Percentiles rank a stretch among this genome's conserved stretches.
Evolutionary conservation across 202 grass and related monocot genomes (phyloP).

Genomic region (Eragrostis tef): DNA sequence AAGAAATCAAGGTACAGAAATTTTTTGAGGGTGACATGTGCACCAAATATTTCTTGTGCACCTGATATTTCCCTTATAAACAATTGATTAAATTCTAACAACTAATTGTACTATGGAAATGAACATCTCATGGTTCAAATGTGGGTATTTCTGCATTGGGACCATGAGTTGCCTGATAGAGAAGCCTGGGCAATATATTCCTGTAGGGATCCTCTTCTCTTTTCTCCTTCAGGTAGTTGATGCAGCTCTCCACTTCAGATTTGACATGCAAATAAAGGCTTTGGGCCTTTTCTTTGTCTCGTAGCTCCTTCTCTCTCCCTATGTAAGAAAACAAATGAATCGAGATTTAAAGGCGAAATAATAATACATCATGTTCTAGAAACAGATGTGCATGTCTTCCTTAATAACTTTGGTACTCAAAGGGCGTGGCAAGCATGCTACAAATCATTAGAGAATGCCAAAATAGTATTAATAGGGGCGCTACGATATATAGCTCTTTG

Average conservation of each 20-base stretch:
- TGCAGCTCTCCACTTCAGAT: slow-evolving; percentile 72
- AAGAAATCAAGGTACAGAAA: neutral
- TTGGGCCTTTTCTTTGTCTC: slow-evolving; percentile 63
- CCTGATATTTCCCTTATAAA: too few relatives aligned
- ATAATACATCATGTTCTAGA: slow-evolving; percentile 16
- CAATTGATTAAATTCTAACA: slow-evolving; percentile 41
- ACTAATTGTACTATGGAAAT: slow-evolving; percentile 38
- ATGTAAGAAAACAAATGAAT: slow-evolving; percentile 29
- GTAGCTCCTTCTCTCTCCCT: slow-evolving; percentile 73
- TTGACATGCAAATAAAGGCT: slow-evolving; percentile 79
- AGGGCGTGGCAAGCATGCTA: neutral
- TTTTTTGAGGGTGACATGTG: too few relatives aligned
- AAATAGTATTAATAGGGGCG: neutral
- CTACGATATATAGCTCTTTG: neutral
- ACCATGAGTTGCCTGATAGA: slow-evolving; percentile 70
- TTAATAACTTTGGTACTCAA: neutral
- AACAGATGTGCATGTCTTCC: slow-evolving; percentile 9
- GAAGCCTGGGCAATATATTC: slow-evolving; percentile 69
- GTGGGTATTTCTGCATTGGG: slow-evolving; percentile 70
- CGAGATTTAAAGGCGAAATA: neutral
- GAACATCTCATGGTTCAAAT: slow-evolving; percentile 71
- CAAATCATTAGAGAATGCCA: neutral
- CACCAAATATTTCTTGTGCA: too few relatives aligned
- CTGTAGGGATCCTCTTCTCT: slow-evolving; percentile 86
- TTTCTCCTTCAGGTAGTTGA: slow-evolving; percentile 78